These are phyloP conservation scores for Flueggea neowawraea DNA, from an alignment of 441 rosid genomes.

Conservation along the genomic window DNA sequence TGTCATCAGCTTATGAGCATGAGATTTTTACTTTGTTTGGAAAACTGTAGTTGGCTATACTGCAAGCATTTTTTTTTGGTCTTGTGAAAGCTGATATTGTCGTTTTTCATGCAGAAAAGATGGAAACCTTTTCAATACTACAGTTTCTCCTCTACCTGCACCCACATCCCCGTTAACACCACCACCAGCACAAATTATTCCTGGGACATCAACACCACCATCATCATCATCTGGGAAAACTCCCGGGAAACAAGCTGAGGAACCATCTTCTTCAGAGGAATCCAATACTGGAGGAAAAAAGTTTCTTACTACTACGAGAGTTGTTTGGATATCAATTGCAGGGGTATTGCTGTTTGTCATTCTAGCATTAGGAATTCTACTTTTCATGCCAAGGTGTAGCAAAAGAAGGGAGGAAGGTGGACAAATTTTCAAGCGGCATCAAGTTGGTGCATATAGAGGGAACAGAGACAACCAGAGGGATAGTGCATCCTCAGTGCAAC, in stretches of 20 bases:
- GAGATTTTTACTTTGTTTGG: too few species aligned
- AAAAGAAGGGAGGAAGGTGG: constrained; percentile 43
- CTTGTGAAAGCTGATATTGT: neutral
- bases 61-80: too few species aligned
- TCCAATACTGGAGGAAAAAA: constrained; percentile 41
- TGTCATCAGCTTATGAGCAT: too few species aligned
- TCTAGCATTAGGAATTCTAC: constrained; percentile 43
- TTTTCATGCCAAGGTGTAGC: constrained; percentile 54
- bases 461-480: constrained; percentile 53
- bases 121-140: constrained; percentile 72
- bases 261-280: constrained; percentile 49
- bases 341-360: constrained; percentile 49
- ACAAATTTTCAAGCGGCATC: constrained; percentile 54
- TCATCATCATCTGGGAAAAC: constrained; percentile 35
- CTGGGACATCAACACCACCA: constrained; percentile 29
- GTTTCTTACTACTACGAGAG: constrained; percentile 41
- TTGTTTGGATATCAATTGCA: constrained; percentile 76
- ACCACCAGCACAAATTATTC: constrained; percentile 20
- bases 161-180: constrained; percentile 27
- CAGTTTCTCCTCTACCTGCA: constrained; percentile 47
- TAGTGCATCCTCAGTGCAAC: constrained; percentile 32
- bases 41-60: neutral
- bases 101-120: constrained; percentile 50
- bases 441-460: constrained; percentile 64
- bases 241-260: constrained; percentile 57